These are phyloP conservation scores for Nakazawaea ishiwadae DNA, from an alignment of 805 yeast genomes.

Conservation along the genomic window DNA sequence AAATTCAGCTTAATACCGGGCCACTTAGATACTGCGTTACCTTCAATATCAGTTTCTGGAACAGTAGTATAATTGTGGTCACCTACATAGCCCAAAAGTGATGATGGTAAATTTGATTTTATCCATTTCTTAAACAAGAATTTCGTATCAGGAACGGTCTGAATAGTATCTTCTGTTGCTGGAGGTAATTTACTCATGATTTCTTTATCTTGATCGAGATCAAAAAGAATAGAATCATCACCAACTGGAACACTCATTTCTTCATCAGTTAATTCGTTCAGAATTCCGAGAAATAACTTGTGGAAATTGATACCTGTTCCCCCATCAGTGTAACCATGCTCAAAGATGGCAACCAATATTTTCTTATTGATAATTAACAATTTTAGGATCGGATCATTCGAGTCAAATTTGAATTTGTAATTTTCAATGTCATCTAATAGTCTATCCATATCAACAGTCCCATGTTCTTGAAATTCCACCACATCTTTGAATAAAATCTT, in stretches of 20 bases:
- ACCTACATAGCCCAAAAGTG: background rate
- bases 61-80: conserved; percentile 7
- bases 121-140: background rate
- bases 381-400: conserved; percentile 5
- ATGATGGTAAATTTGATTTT: background rate
- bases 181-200: background rate
- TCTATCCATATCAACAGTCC: background rate
- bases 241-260: conserved; percentile 28
- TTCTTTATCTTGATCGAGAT: conserved; percentile 1
- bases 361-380: conserved; percentile 2
- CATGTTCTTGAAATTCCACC: conserved; percentile 1
- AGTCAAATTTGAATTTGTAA: conserved; percentile 3
- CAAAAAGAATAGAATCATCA: conserved; percentile 5
- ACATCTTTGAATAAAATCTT: conserved; percentile 5
- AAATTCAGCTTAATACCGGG: background rate
- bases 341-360: conserved; percentile 2
- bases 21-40: conserved; percentile 1
- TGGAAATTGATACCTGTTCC: conserved; percentile 12
- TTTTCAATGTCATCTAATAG: conserved; percentile 6
- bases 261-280: conserved; percentile 25
- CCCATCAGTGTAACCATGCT: conserved; percentile 11
- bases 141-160: background rate
- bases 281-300: conserved; percentile 22
- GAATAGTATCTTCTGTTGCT: background rate
- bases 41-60: conserved; percentile 2